Conservation (phyloP, 768 basidiomycete genomes). For the Termitomyces sp. region DNA sequence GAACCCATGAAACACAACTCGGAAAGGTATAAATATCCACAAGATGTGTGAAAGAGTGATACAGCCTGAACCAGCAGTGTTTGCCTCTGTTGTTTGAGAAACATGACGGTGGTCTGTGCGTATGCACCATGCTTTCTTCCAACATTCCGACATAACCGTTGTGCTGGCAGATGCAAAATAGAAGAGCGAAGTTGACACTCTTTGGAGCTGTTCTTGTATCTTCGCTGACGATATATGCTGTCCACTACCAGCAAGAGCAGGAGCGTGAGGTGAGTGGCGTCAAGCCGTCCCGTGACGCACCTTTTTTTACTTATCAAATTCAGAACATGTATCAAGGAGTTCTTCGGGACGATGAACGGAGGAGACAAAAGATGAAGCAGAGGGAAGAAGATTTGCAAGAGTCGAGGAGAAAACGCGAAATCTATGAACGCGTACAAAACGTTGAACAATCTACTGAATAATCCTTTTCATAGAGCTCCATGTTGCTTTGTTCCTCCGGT, state of each 20-base stretch:
- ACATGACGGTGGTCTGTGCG: constrained; percentile 22
- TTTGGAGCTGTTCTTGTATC: constrained; percentile 59
- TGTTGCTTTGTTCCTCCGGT: background rate
- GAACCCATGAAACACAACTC: constrained; percentile 32
- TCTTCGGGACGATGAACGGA: constrained; percentile 80
- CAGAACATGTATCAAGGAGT: constrained; percentile 94
- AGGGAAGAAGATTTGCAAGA: constrained; percentile 59
- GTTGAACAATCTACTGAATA: constrained; percentile 20
- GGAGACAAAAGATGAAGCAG: constrained; percentile 65
- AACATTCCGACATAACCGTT: constrained; percentile 22
- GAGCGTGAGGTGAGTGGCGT: constrained; percentile 67
- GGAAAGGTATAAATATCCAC: constrained; percentile 7
- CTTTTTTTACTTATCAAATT: constrained; percentile 5
- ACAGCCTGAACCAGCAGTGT: constrained; percentile 25
- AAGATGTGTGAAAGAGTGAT: constrained; percentile 9
- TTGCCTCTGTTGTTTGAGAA: constrained; percentile 23
- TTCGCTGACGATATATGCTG: constrained; percentile 77
- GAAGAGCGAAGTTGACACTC: constrained; percentile 74
- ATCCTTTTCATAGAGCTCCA: background rate
- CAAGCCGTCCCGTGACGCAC: background rate
- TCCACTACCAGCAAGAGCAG: constrained; percentile 81
- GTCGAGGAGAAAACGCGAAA: constrained; percentile 59
- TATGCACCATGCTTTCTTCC: background rate
- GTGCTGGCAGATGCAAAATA: constrained; percentile 45
- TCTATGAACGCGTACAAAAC: constrained; percentile 55